A percentile compares a stretch with the other conserved stretches of the same genome.
Conservation (phyloP, 1,284 basidiomycete genomes). For the Puccinia triticina region DNA sequence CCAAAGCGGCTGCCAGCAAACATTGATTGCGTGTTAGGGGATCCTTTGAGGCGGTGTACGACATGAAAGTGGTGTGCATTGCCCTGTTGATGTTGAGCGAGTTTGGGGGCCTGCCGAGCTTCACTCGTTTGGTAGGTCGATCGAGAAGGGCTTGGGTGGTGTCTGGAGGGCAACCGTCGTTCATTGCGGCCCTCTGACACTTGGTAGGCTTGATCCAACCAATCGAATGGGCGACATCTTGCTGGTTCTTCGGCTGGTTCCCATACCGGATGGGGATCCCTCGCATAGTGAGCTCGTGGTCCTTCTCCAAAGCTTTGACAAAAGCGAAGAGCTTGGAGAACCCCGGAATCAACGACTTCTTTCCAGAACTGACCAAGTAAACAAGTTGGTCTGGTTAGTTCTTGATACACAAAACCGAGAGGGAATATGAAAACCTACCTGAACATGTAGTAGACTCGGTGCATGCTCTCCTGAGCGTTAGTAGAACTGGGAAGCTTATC, state of each 20-base stretch:
- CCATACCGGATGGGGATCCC: slow-evolving; percentile 4
- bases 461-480: too few relatives aligned
- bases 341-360: neutral
- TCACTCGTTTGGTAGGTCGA: too few relatives aligned
- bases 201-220: too few relatives aligned
- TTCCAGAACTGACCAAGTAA: neutral
- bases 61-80: neutral
- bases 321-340: slow-evolving; percentile 4
- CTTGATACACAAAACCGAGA: neutral
- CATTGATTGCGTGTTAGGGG: neutral
- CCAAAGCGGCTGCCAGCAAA: neutral
- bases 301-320: too few relatives aligned
- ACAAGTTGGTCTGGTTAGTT: neutral
- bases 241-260: neutral
- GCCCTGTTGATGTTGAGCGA: too few relatives aligned
- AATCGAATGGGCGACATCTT: too few relatives aligned
- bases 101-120: too few relatives aligned
- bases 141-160: too few relatives aligned
- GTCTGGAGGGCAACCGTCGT: too few relatives aligned
- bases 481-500: too few relatives aligned
- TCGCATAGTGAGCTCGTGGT: neutral
- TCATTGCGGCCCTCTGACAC: too few relatives aligned
- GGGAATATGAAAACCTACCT: neutral
- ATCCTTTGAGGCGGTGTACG: neutral
- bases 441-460: slow-evolving; percentile 26